Percentiles rank a stretch among this genome's conserved stretches.
phyloP scores from a whole-genome alignment of 805 yeast genomes.

The Saccharomycopsis selenospora region DNA sequence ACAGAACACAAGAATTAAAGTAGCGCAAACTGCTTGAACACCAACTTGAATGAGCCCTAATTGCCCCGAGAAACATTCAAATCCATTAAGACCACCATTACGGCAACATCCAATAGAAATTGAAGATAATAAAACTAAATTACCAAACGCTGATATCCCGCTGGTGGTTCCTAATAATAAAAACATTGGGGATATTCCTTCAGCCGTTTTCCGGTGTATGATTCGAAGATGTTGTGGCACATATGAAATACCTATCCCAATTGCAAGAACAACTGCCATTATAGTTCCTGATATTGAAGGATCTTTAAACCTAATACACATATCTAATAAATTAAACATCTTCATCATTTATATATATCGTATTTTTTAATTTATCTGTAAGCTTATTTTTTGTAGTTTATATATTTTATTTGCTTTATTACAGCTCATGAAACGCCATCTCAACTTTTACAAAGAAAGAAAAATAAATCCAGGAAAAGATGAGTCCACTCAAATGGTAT shows the following conservation, averaged over 20 bases:
- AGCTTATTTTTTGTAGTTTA: too few species aligned
- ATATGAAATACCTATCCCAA: slow-evolving; percentile 66
- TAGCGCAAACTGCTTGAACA: slow-evolving; percentile 52
- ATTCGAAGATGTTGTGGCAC: slow-evolving; percentile 68
- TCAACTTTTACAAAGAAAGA: too few species aligned
- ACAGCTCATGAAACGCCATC: too few species aligned
- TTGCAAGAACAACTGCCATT: slow-evolving; percentile 46
- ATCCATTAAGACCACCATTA: slow-evolving; percentile 32
- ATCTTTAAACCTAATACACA: slow-evolving; percentile 38
- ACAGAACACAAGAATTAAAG: slow-evolving; percentile 49
- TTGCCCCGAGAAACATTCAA: slow-evolving; percentile 61
- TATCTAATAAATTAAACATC: too few species aligned
- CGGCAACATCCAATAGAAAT: slow-evolving; percentile 59
- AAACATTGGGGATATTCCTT: slow-evolving; percentile 71
- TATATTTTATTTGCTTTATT: too few species aligned
- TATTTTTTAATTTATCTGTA: too few species aligned
- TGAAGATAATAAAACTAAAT: slow-evolving; percentile 53
- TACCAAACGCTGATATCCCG: slow-evolving; percentile 59
- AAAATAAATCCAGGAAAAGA: too few species aligned
- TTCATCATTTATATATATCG: too few species aligned
- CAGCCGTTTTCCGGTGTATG: slow-evolving; percentile 51
- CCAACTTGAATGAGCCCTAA: slow-evolving; percentile 62
- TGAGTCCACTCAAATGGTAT: too few species aligned
- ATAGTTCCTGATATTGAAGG: slow-evolving; percentile 45
- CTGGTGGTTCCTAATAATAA: slow-evolving; percentile 64